phyloP scores from a whole-genome alignment of 1,284 basidiomycete genomes.

The Ganoderma sinense region DNA sequence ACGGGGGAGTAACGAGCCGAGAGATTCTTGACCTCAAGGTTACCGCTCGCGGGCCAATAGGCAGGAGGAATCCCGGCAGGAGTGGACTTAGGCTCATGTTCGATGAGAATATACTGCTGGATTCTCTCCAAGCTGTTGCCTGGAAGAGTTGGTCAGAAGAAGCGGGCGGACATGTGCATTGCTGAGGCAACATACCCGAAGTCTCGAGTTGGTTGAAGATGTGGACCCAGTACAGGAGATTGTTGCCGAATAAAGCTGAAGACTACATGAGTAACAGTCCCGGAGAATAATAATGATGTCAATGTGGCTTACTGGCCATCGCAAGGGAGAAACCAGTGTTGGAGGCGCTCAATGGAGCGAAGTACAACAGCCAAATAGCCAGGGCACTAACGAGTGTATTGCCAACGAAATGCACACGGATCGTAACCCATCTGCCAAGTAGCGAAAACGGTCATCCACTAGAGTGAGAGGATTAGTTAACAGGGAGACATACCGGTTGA shows the following conservation, averaged over 20 bases:
- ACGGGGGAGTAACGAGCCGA: conserved; percentile 60
- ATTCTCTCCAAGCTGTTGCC: conserved; percentile 42
- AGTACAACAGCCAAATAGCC: conserved; percentile 61
- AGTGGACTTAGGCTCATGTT: conserved; percentile 68
- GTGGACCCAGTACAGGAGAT: conserved; percentile 61
- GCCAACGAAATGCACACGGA: conserved; percentile 53
- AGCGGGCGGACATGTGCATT: not conserved
- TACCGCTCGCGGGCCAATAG: conserved; percentile 81
- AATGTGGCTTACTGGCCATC: conserved; percentile 49
- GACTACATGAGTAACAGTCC: not conserved
- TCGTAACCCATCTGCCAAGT: conserved; percentile 27
- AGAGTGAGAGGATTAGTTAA: too few species aligned
- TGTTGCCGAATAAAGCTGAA: conserved; percentile 56
- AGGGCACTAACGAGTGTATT: conserved; percentile 57
- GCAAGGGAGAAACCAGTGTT: conserved; percentile 58
- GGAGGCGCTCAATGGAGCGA: conserved; percentile 47
- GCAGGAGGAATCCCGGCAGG: conserved; percentile 67
- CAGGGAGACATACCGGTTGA: conserved; percentile 48
- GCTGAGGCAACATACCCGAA: conserved; percentile 11
- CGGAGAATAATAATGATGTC: not conserved
- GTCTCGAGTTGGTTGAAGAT: conserved; percentile 66
- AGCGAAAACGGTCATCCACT: not conserved
- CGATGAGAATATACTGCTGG: conserved; percentile 71
- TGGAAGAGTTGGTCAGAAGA: not conserved
- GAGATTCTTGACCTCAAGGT: conserved; percentile 68